Conservation (phyloP, 345 rosid species). For the Hibiscus tridactylites region DNA sequence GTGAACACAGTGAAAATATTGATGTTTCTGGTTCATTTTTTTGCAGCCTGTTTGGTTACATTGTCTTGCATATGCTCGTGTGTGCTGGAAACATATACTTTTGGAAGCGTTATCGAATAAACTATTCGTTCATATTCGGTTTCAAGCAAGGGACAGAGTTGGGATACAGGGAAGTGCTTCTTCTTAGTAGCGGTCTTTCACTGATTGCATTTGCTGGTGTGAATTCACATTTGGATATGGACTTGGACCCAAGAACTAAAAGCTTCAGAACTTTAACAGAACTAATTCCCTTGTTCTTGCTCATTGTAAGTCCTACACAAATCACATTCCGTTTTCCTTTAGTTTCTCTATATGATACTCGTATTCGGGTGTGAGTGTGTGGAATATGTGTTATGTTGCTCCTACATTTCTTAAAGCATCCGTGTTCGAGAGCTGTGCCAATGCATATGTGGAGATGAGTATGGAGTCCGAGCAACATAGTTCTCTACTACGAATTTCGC, state of each 20-base stretch:
- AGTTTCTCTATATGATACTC: background rate
- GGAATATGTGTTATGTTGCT: background rate
- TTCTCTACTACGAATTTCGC: too few species aligned
- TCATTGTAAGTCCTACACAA: conserved; percentile 28
- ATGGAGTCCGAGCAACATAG: too few species aligned
- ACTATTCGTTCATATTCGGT: conserved; percentile 66
- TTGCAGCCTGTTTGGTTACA: conserved; percentile 58
- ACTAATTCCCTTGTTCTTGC: conserved; percentile 52
- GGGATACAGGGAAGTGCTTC: conserved; percentile 59
- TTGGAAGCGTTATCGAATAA: conserved; percentile 62
- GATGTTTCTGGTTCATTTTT: background rate
- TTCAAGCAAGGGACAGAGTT: conserved; percentile 69
- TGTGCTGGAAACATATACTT: conserved; percentile 53
- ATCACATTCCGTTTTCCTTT: background rate
- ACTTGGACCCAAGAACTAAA: conserved; percentile 64
- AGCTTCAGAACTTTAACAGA: conserved; percentile 53
- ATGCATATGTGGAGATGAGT: too few species aligned
- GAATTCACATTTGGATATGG: conserved; percentile 73
- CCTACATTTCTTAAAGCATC: background rate
- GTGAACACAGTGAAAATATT: background rate
- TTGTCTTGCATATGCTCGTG: conserved; percentile 62
- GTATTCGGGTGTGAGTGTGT: background rate
- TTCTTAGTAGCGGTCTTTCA: conserved; percentile 42
- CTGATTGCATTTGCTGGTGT: conserved; percentile 46
- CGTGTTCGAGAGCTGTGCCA: background rate